Evolutionary conservation across 139 green algal genomes (phyloP), one percentile per base, ranked within the genome.

Genomic region (Gonium pectorale): DNA sequence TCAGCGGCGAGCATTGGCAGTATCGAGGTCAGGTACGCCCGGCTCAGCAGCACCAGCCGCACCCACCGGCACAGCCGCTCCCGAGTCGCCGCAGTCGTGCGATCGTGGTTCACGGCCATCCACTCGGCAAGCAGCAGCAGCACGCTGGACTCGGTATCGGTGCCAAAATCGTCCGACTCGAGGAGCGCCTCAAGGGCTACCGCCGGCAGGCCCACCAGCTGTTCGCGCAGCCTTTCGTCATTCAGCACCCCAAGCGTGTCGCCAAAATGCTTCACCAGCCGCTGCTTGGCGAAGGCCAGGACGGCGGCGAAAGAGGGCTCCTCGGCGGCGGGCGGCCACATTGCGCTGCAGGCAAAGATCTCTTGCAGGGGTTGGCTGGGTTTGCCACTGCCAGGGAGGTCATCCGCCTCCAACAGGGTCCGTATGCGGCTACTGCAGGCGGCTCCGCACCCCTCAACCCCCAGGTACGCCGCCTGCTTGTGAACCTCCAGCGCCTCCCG

Each of bases 1-100:
- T 78, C 69, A 1, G 44, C 29, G 8, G 71, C 72, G 22, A 80
- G 72, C 4, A 35, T 37, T 0, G 52, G 72, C 52, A 80, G 52
- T 17, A 79, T 31, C 33, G 35, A 49, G 71, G 37, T 54, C 13
- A 41, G 72, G 72, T 80, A 80, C 11, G 72, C n/a, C 13, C 72
- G 35, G 72, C 52, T 68, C 33, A 67, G 24, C 21, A 68, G 72
- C 52, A 13, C 22, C 35, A 80, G 72, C 37, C 72, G 72, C 6
- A 80, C 33, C 17, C 5, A 31, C 22, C 52, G 51, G 52, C 72
- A 80, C 51, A 80, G 72, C 35, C 52, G 72, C 52, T 49, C 21
- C 13, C 71, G 71, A 19, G 35, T 26, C 24, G 52, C 17, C 7
- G 13, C 35, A 33, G 66, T 51, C 3, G 71, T 80, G 21, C 31